phyloP scores from a whole-genome alignment of 805 yeast genomes.

The Citeromyces matritensis region DNA sequence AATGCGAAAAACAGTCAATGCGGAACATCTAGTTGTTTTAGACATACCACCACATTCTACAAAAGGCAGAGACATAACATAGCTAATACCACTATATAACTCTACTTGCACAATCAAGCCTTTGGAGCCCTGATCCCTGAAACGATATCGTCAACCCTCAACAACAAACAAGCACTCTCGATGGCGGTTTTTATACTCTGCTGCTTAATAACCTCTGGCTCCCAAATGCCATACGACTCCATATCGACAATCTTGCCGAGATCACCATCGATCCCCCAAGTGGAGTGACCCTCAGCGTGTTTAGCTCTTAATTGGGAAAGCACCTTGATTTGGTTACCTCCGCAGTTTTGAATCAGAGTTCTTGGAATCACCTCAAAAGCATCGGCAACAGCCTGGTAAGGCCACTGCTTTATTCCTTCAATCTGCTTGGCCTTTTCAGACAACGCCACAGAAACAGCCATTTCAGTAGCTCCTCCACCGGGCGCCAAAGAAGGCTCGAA shows the following conservation, averaged over 20 bases:
- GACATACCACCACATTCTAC: no score
- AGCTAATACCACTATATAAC: no score
- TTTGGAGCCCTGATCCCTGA: conserved; percentile 92
- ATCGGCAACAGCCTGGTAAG: conserved; percentile 96
- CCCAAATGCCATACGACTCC: conserved; percentile 96
- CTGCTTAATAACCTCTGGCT: conserved; percentile 95
- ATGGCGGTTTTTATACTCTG: conserved; percentile 97
- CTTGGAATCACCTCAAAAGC: conserved; percentile 98
- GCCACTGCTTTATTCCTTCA: conserved; percentile 97
- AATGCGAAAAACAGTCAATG: no score
- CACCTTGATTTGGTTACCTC: conserved; percentile 87
- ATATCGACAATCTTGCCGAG: conserved; percentile 88
- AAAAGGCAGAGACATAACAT: no score
- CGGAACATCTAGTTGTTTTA: no score
- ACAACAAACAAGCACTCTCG: conserved; percentile 86
- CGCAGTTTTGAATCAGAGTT: conserved; percentile 93
- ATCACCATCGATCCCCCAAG: conserved; percentile 93
- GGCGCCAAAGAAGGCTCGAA: conserved; percentile 92
- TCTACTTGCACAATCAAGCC: no score
- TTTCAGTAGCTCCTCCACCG: conserved; percentile 99
- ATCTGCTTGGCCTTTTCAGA: conserved; percentile 83
- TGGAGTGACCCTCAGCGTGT: conserved; percentile 79
- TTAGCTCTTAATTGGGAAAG: conserved; percentile 88
- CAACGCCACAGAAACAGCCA: conserved; percentile 86
- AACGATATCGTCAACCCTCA: conserved; percentile 96